Percentiles rank a stretch among this genome's conserved stretches.
These are phyloP conservation scores for Pichia cactophila DNA, from an alignment of 1,139 yeast species.

Conservation along the genomic window DNA sequence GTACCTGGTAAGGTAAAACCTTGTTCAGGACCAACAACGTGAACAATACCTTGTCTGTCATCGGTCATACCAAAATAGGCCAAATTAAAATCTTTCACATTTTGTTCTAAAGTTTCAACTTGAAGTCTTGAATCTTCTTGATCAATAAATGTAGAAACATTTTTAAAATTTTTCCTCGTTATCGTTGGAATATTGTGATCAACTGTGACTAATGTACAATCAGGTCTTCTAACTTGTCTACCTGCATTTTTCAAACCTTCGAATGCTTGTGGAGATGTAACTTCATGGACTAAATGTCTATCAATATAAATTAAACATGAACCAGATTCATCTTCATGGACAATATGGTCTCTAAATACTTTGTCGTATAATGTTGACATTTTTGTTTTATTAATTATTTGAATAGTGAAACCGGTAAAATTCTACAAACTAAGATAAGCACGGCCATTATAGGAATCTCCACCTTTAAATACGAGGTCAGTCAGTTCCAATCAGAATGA, in stretches of 20 bases:
- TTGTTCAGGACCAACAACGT: slow-evolving; percentile 97
- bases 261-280: slow-evolving; percentile 97
- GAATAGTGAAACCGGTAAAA: too few relatives aligned
- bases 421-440: too few relatives aligned
- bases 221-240: slow-evolving; percentile 81
- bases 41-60: slow-evolving; percentile 94
- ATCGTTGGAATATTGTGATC: slow-evolving; percentile 97
- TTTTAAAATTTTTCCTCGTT: slow-evolving; percentile 67
- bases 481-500: not conserved
- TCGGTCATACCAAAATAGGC: slow-evolving; percentile 94
- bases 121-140: slow-evolving; percentile 90
- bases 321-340: slow-evolving; percentile 80
- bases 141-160: slow-evolving; percentile 73
- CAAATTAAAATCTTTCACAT: slow-evolving; percentile 81
- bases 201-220: slow-evolving; percentile 94
- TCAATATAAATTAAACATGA: slow-evolving; percentile 84
- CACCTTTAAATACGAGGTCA: not conserved
- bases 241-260: slow-evolving; percentile 88
- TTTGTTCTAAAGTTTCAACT: slow-evolving; percentile 85
- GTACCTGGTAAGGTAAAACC: slow-evolving; percentile 98
- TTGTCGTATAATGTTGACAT: slow-evolving; percentile 65
- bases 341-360: slow-evolving; percentile 91
- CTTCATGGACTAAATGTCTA: slow-evolving; percentile 96
- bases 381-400: not conserved
- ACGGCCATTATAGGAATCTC: not conserved